phyloP scores from a whole-genome alignment of 306 rosid genomes.

The Myrica gale region DNA sequence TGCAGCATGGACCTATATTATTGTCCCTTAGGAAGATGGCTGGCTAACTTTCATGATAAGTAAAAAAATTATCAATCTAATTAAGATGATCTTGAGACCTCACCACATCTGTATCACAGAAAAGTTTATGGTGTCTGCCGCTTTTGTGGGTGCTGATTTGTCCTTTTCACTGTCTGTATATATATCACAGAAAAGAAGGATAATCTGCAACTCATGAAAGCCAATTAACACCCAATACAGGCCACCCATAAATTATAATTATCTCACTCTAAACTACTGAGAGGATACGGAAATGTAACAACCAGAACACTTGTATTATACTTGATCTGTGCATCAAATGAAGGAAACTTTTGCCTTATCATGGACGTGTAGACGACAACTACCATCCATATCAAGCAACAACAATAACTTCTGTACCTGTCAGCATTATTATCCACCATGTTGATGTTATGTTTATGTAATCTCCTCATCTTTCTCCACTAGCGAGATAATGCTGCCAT shows the following conservation, averaged over 20 bases:
- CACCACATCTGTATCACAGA: conserved; percentile 51
- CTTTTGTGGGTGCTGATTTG: conserved; percentile 44
- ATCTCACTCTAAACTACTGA: neutral
- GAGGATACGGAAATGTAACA: neutral
- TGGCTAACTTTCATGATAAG: conserved; percentile 55
- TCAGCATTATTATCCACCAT: neutral
- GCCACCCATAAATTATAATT: too few relatives aligned
- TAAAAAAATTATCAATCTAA: conserved; percentile 46
- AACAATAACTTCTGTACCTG: too few relatives aligned
- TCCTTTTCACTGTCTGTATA: conserved; percentile 56
- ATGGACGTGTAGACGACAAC: too few relatives aligned
- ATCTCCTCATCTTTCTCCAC: neutral
- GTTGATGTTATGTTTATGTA: neutral
- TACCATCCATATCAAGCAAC: too few relatives aligned
- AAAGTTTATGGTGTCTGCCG: conserved; percentile 31
- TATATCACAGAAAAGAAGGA: conserved; percentile 47
- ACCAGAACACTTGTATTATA: neutral
- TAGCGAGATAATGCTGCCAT: neutral
- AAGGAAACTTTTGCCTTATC: neutral
- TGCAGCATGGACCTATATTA: conserved; percentile 37
- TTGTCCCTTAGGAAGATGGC: conserved; percentile 43
- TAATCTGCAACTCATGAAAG: conserved; percentile 39
- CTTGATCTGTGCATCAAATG: neutral
- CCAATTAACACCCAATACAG: neutral
- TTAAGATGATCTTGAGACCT: conserved; percentile 59